phyloP scores from a whole-genome alignment of 768 basidiomycete genomes.

The Rhizopogon sp. region DNA sequence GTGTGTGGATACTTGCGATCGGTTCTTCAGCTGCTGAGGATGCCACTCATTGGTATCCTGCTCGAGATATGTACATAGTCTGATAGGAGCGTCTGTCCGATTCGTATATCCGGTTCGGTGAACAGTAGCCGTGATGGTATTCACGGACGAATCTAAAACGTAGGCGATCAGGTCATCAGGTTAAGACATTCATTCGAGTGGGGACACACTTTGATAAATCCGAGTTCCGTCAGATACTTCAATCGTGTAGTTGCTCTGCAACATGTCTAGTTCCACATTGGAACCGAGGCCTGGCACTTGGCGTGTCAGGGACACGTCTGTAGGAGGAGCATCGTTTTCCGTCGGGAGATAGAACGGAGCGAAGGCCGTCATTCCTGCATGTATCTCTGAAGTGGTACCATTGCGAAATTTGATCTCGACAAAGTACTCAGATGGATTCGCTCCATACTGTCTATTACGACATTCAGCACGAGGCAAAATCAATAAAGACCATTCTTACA shows the following conservation, averaged over 20 bases:
- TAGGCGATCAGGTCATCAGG: background rate
- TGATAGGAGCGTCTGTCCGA: slow-evolving; percentile 1
- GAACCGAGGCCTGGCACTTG: too few relatives aligned
- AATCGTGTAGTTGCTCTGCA: slow-evolving; percentile 5
- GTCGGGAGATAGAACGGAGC: background rate
- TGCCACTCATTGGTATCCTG: background rate
- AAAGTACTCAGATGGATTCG: slow-evolving; percentile 16
- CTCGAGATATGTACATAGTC: background rate
- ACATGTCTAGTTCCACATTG: background rate
- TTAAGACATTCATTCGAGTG: background rate
- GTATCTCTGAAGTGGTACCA: slow-evolving; percentile 9
- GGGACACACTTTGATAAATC: background rate
- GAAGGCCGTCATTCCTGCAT: slow-evolving; percentile 2
- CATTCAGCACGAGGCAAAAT: background rate
- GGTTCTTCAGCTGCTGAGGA: background rate
- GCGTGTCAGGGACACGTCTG: background rate
- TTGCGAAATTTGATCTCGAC: slow-evolving; percentile 9
- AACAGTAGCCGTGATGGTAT: background rate
- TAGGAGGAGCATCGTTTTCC: background rate
- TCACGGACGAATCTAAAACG: background rate
- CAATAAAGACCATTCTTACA: background rate
- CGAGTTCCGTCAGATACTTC: background rate
- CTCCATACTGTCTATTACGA: background rate
- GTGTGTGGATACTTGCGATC: background rate
- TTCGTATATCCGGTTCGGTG: slow-evolving; percentile 3